Base-by-base conservation (phyloP, 106 monocot genomes). In the Apostasia ramifera region DNA sequence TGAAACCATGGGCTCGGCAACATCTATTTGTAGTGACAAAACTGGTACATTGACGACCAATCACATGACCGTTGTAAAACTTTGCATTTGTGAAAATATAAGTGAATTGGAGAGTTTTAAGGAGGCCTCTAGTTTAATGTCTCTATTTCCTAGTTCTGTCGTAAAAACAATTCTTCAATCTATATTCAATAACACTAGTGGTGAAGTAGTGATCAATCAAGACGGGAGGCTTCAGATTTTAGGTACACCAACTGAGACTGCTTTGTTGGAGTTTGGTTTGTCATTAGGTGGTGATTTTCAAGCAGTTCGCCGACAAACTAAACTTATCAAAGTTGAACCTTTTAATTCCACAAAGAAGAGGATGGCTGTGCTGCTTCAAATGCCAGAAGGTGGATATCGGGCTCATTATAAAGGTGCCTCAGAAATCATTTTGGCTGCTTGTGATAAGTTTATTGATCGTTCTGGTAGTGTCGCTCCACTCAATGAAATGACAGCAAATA, bases 1-100 rank as follows among this genome's bases (percentile, higher is more conserved):
- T 10, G 75, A 75, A 44, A 75, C 75, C 26, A 75, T 75, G 75
- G 75, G 75, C 10, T 75, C 75, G 6, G 75, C 75, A 7, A 68
- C 68, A 52, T 50, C 68, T 4, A 68, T 75, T 15, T 75, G 68
- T 37, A 68, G 59, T 37, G 75, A 75, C 58, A 74, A 74, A 58
- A 74, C 74, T n/a, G 74, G 74, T 58, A 74, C 74, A 1, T 46
- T 74, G 40, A 74, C 74, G 1, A 67, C 74, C 8, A 74, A 74
- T 59, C 74, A 67, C 65, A 74, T 74, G 74, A 67, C 67, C 50
- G 74, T 74, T 40, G 74, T 67, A 6, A 74, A 74, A 43, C 50
- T 64, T 58, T 74, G 74, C 41, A 59, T 67, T 8, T 66, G 74
- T 59, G 64, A 57, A 59, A 67, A 74, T 56, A 44, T 66, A 12